Evolutionary conservation across 2,329 filamentous ascomycete species (phyloP).

Genomic region (Monilinia fructicola): DNA sequence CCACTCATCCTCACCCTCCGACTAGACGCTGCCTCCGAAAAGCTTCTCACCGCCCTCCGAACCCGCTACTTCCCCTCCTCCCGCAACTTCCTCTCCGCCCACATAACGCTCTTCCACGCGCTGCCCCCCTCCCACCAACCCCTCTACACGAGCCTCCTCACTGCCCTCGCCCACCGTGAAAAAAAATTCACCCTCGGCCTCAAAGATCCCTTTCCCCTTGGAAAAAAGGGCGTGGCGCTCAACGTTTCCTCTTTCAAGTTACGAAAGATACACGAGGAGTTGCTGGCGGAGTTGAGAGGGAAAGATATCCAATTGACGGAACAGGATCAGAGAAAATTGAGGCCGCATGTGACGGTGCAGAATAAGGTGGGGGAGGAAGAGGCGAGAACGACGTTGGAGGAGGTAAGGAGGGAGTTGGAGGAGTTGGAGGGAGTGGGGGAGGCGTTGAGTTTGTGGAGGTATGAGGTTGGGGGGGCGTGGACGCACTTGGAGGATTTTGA

Average conservation of each 20-base stretch:
- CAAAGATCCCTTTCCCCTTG: conserved; percentile 3
- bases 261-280: background rate
- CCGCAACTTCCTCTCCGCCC: conserved; percentile 23
- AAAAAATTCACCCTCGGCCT: conserved; percentile 19
- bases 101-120: conserved; percentile 25
- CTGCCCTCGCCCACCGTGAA: background rate
- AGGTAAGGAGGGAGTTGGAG: conserved; percentile 6
- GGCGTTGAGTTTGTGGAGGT: conserved; percentile 19
- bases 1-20: conserved; percentile 23
- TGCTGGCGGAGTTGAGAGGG: background rate
- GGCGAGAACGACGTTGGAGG: conserved; percentile 14
- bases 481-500: background rate
- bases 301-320: conserved; percentile 21
- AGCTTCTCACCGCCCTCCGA: conserved; percentile 18
- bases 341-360: conserved; percentile 25
- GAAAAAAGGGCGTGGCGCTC: conserved; percentile 8
- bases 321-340: conserved; percentile 17
- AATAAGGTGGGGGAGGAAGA: conserved; percentile 23
- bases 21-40: conserved; percentile 16
- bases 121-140: conserved; percentile 13
- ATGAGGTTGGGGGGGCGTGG: background rate
- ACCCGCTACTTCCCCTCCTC: conserved; percentile 16
- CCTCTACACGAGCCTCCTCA: background rate
- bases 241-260: background rate
- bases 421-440: conserved; percentile 19